Evolutionary conservation across 192 early-diverging fungal genomes (phyloP), one percentile per base, ranked within the genome.

Genomic region (Backusella sp.): DNA sequence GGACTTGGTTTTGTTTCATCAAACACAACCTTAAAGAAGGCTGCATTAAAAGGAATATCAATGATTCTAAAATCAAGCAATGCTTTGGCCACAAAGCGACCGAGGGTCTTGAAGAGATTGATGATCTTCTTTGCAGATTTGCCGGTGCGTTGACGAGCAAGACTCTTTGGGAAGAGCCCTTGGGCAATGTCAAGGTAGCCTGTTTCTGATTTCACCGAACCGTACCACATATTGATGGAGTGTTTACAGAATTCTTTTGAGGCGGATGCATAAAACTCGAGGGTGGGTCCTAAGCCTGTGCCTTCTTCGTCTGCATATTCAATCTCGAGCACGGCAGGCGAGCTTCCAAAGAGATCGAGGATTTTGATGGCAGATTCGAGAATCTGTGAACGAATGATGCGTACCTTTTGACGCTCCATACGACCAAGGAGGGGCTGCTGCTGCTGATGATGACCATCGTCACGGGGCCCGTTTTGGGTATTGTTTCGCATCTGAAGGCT

Each of bases 271-370:
- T 96, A 99, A 78, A 99, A 99, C 81, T 99, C 97, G 8, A 96
- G 86, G 0, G 96, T 96, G 0, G 95, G 95, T 0, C 96, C 96
- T 4, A 97, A 80, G 1, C 97, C 97, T 9, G 94, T 94, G 12
- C 97, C 97, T 28, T 93, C 96, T 68, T 98, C 97, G 72, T 95
- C 94, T 78, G 92, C 91, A 73, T 96, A 98, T 79, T 98, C 95
- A n/a, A 98, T 88, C 75, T 98, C 97, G 30, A 98, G 81, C 65
- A 94, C 82, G 7, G 92, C 79, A 35, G 91, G 89, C 4, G 82
- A 80, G 6, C 81, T 86, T 17, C 91, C 92, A 76, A 94, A 96
- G 53, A 95, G 76, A 52, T 96, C 91, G 79, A 98, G 86, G n/a
- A 98, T 92, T 68, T 94, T 93, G 26, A 93, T 84, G 75, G 96